Percentiles rank a stretch among this genome's conserved stretches.
These are phyloP conservation scores for Phytophthora citricola DNA, from an alignment of 352 stramenopile species.

Conservation along the genomic window DNA sequence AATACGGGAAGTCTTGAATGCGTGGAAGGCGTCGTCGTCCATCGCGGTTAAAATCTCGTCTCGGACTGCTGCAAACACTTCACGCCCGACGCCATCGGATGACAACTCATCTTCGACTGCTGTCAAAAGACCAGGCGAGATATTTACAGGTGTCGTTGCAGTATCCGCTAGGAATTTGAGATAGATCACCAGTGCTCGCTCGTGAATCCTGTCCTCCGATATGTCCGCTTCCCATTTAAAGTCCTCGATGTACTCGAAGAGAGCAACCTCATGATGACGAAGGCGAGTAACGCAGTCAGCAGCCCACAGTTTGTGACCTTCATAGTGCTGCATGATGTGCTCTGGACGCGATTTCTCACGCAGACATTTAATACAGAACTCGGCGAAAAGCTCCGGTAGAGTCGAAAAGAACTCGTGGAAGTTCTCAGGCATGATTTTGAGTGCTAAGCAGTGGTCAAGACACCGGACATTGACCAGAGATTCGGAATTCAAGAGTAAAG, in stretches of 20 bases:
- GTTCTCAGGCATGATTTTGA: constrained; percentile 44
- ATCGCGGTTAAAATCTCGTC: constrained; percentile 60
- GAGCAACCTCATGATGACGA: constrained; percentile 52
- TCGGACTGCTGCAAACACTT: constrained; percentile 52
- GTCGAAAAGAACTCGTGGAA: constrained; percentile 68
- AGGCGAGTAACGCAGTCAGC: constrained; percentile 58
- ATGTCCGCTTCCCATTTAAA: constrained; percentile 66
- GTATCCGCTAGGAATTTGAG: constrained; percentile 57
- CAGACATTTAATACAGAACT: constrained; percentile 78
- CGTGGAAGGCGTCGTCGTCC: constrained; percentile 54
- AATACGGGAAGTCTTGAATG: constrained; percentile 50
- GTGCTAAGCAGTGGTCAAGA: constrained; percentile 53
- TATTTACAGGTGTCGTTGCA: constrained; percentile 38
- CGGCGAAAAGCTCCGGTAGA: constrained; percentile 61
- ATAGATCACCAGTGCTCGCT: constrained; percentile 66
- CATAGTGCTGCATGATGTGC: constrained; percentile 78
- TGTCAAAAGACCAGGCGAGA: constrained; percentile 37
- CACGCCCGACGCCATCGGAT: constrained; percentile 41
- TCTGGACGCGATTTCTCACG: constrained; percentile 51
- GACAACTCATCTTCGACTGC: constrained; percentile 55
- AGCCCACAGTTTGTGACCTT: constrained; percentile 62
- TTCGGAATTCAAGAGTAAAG: constrained; percentile 54
- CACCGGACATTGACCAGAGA: constrained; percentile 47
- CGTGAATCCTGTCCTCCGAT: constrained; percentile 56
- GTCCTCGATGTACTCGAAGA: constrained; percentile 77